phyloP scores from a whole-genome alignment of 139 green algal species.

The Chloropicon primus region DNA sequence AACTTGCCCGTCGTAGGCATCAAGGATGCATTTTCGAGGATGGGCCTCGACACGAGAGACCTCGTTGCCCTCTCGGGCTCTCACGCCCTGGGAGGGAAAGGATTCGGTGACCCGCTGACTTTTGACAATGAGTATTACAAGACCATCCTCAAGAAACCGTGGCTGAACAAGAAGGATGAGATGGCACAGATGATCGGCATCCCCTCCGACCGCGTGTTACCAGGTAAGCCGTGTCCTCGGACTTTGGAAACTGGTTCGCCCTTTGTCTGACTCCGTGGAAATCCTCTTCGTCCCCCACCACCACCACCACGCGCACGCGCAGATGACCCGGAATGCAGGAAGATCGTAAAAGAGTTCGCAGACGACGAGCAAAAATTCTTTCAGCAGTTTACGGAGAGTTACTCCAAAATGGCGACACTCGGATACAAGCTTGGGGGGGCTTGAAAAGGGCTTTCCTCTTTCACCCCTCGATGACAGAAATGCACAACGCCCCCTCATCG shows the following conservation, averaged over 20 bases:
- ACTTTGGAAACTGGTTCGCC: too few species aligned
- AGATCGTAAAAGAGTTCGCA: constrained; percentile 48
- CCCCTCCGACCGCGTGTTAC: constrained; percentile 67
- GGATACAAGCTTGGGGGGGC: constrained; percentile 12
- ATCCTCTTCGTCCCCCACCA: too few species aligned
- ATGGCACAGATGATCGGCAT: constrained; percentile 68
- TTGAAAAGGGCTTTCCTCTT: background rate
- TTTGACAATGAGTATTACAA: constrained; percentile 92
- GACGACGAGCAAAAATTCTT: constrained; percentile 46
- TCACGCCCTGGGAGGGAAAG: constrained; percentile 72
- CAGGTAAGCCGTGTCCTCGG: too few species aligned
- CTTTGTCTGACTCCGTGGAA: too few species aligned
- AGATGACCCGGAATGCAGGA: constrained; percentile 16
- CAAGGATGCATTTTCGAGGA: constrained; percentile 42
- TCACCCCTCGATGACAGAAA: background rate
- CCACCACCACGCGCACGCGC: too few species aligned
- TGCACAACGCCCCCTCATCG: background rate
- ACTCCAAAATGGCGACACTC: constrained; percentile 35
- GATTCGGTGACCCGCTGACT: constrained; percentile 67
- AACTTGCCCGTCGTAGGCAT: constrained; percentile 33
- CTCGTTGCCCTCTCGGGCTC: constrained; percentile 56
- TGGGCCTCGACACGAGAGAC: constrained; percentile 44
- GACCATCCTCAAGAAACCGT: constrained; percentile 42
- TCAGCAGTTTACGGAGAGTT: constrained; percentile 51
- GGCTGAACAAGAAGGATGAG: constrained; percentile 26